Evolutionary conservation across 2,329 filamentous ascomycete species (phyloP), one percentile per base, ranked within the genome.

Genomic region (Aspergillus ruber): DNA sequence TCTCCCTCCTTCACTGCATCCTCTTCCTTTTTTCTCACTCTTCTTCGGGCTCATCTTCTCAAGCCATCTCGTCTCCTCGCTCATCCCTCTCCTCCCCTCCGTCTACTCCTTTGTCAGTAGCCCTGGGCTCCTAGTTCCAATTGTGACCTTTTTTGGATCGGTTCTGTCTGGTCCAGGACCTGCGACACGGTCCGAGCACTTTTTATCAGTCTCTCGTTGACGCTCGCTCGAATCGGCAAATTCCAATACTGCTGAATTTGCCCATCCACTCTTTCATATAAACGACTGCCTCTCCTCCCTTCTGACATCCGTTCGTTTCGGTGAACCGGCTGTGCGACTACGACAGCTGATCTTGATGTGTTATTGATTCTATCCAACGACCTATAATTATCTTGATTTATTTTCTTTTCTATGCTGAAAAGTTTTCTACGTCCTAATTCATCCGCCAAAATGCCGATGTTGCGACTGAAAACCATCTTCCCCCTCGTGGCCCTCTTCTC

Each of bases 391-490:
- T 42, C 33, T 32, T 42, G 32, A 17, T 44, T 44, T 38, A 21
- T 21, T 39, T 17, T 39, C 44, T 39, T 52, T 51, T 57, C 63
- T 62, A 57, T 63, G 64, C 60, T 61, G 65, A 49, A 60, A 65
- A 47, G 51, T 57, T 13, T 43, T 49, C 40, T 48, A 53, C 47
- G 38, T 27, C 40, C 23, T 50, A 53, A 55, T 53, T 51, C 50
- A 51, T 53, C 64, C 50, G 50, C 57, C 60, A 69, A 59, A 53
- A 69, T 70, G 66, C 65, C 67, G 53, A 56, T 65, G 43, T 59
- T 71, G 52, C 63, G 68, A 50, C 55, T 66, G 29, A 70, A 69
- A 57, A 65, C 65, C 48, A 54, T 65, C 17, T 65, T 71, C 44
- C 66, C 68, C 46, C 52, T 71, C 48, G 50, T 69, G 45, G 66